phyloP scores from a whole-genome alignment of 768 basidiomycete genomes.

The Lactifluus echinatus region DNA sequence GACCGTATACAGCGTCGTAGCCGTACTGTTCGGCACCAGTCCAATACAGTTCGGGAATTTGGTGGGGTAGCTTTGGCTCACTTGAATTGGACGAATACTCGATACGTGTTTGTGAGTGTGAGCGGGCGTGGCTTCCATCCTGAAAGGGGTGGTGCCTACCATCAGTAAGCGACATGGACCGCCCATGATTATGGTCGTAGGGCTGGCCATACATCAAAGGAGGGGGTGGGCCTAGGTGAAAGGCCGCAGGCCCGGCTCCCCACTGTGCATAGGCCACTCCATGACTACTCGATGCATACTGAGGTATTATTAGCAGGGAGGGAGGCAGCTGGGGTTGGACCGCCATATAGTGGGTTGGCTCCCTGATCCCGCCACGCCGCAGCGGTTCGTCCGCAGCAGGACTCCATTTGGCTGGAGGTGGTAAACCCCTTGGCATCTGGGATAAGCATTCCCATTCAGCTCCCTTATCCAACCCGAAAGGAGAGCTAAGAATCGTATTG shows the following conservation, averaged over 20 bases:
- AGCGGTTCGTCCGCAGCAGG: slow-evolving; percentile 75
- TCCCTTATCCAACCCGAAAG: slow-evolving; percentile 4
- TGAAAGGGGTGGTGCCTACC: slow-evolving; percentile 2
- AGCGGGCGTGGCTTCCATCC: slow-evolving; percentile 4
- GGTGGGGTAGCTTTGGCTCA: slow-evolving; percentile 9
- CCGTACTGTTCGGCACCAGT: slow-evolving; percentile 25
- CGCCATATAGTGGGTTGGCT: slow-evolving; percentile 53
- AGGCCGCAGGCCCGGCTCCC: slow-evolving; percentile 7
- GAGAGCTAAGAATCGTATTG: slow-evolving; percentile 6
- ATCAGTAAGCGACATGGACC: slow-evolving; percentile 9
- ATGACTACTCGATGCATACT: slow-evolving; percentile 24
- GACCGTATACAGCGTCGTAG: slow-evolving; percentile 35
- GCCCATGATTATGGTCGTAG: slow-evolving; percentile 14
- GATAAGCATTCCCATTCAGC: slow-evolving; percentile 19
- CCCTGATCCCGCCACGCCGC: slow-evolving; percentile 42
- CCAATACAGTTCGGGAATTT: slow-evolving; percentile 19
- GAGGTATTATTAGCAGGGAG: slow-evolving; percentile 26
- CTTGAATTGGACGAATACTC: slow-evolving; percentile 18
- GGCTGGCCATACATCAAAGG: slow-evolving; percentile 5
- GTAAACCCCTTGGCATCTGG: slow-evolving; percentile 34
- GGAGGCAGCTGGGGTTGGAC: slow-evolving; percentile 44
- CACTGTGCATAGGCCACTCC: slow-evolving; percentile 9
- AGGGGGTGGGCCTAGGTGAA: slow-evolving; percentile 2
- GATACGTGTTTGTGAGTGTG: slow-evolving; percentile 17
- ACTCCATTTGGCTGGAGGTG: slow-evolving; percentile 76